phyloP scores from a whole-genome alignment of 2,329 filamentous ascomycete species.

The Dactylellina cionopaga region DNA sequence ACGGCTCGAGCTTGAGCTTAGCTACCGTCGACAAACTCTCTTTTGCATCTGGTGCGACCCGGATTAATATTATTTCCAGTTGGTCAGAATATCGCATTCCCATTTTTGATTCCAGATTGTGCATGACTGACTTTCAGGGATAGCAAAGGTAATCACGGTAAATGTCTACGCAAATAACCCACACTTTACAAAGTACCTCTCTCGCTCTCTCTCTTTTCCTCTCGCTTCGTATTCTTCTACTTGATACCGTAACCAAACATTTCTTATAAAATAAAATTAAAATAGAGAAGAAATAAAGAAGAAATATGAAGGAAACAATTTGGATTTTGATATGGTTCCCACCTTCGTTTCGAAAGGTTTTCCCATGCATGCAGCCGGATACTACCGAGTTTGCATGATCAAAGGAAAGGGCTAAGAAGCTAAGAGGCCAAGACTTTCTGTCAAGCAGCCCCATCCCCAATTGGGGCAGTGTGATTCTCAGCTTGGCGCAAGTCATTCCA shows the following conservation, averaged over 20 bases:
- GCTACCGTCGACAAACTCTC: neutral
- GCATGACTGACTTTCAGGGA: neutral
- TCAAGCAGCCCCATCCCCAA: slow-evolving; percentile 14
- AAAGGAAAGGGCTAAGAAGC: neutral
- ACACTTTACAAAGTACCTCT: neutral
- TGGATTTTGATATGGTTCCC: neutral
- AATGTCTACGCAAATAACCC: slow-evolving; percentile 6
- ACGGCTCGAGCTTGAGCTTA: no score
- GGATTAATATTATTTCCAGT: slow-evolving; percentile 15
- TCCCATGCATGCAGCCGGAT: no score
- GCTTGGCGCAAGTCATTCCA: slow-evolving; percentile 52
- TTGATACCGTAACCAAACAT: no score
- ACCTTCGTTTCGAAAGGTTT: neutral
- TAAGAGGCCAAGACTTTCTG: slow-evolving; percentile 13
- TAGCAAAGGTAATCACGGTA: slow-evolving; percentile 36
- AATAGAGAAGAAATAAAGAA: no score
- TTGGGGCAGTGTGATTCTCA: slow-evolving; percentile 25
- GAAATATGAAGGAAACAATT: neutral
- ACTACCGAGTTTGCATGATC: no score
- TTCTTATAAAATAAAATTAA: no score
- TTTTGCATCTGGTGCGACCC: slow-evolving; percentile 6
- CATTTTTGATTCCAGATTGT: slow-evolving; percentile 16
- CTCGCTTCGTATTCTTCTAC: no score
- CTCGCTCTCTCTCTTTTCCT: neutral
- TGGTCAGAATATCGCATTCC: no score